Base-by-base conservation (phyloP, 2,329 filamentous ascomycete species). In the Ustulina deusta region DNA sequence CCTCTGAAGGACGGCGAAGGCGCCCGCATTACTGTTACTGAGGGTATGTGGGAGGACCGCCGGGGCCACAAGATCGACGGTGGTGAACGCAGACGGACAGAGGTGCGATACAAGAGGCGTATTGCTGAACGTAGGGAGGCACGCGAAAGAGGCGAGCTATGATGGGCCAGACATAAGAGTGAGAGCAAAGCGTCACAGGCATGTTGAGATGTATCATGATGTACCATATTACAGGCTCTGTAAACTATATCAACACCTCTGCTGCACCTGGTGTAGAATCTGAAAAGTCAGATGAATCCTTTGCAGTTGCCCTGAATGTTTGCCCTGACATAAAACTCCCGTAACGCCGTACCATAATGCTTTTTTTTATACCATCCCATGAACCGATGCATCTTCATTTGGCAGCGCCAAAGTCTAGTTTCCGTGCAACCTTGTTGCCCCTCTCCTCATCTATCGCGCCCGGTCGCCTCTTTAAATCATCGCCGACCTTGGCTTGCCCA, bases 51-150 rank as follows among this genome's bases (percentile, higher is more conserved):
- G 96, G 95, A 98, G 83, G 86, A 94, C 75, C 90, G 87, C 78
- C 87, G 90, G 75, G 95, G 96, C 32, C 89, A 89, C 76, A 98
- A 98, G 90, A 90, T 99, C 73, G 94, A 98, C 81, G 96, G 96
- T 77, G 96, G 96, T 85, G 96, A 99, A 85, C 90, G 96, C 79
- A 89, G 96, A 81, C 90, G 88, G 79, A 92, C 91, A 17, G 91
- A 97, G 83, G 90, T 97, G 60, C 87, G 93, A 75, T 93, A 94
- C 74, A 97, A 97, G 90, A 91, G 89, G 82, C 88, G 91, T 72
- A 89, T 92, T 59, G 90, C 90, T 40, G 92, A 94, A 83, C 90
- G 93, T 73, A 92, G 90, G 80, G 93, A 93, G 78, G 80, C 69
- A 78, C 84, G 78, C 72, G 83, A 83, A 74, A 72, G 71, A 59